phyloP scores from a whole-genome alignment of 1,139 yeast genomes.

The Pichia norvegensis region DNA sequence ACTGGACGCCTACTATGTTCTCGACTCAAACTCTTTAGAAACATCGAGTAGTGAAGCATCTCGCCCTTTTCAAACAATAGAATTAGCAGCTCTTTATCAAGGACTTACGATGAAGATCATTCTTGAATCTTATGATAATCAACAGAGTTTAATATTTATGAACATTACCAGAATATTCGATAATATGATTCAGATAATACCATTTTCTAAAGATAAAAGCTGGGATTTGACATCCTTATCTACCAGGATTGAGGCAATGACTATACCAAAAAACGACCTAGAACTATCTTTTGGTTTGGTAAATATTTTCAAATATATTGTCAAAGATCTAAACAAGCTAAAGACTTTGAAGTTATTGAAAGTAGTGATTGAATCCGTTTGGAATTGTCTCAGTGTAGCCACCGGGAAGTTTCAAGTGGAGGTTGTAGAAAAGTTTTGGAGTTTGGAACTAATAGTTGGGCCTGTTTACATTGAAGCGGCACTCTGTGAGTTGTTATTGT shows the following conservation, averaged over 20 bases:
- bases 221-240: conserved; percentile 31
- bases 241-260: conserved; percentile 28
- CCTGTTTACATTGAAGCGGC: conserved; percentile 53
- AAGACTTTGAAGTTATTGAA: conserved; percentile 33
- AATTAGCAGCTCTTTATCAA: conserved; percentile 38
- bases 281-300: conserved; percentile 41
- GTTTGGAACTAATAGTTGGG: conserved; percentile 34
- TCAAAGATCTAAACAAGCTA: conserved; percentile 23
- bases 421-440: conserved; percentile 45
- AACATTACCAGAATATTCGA: conserved; percentile 37
- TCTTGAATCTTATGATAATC: conserved; percentile 26
- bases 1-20: conserved; percentile 17
- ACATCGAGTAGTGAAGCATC: not conserved
- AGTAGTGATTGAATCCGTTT: conserved; percentile 35
- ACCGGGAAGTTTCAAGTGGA: conserved; percentile 55
- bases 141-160: conserved; percentile 20
- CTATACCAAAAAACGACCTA: conserved; percentile 20
- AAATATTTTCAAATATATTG: conserved; percentile 36
- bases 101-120: conserved; percentile 32
- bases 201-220: conserved; percentile 29
- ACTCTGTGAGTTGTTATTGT: conserved; percentile 39
- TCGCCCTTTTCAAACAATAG: conserved; percentile 40
- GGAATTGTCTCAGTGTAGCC: conserved; percentile 40
- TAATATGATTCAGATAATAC: conserved; percentile 39
- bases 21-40: not conserved